Evolutionary conservation across 805 yeast species (phyloP), one percentile per base, ranked within the genome.

Genomic region (Kodamaea jinghongensis): DNA sequence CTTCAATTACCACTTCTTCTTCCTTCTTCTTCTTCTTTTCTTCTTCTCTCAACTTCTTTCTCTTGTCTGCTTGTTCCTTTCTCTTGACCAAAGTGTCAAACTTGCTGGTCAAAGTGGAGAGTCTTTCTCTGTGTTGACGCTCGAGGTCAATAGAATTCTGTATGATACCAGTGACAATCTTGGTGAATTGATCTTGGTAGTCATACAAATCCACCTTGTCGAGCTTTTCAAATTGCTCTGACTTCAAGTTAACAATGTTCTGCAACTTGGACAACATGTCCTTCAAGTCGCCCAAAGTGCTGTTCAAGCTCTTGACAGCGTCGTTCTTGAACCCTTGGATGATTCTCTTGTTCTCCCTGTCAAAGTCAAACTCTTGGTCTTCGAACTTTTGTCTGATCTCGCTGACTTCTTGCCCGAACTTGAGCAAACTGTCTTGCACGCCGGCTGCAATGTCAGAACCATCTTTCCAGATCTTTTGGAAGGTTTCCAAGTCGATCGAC

Each of bases 351-450:
- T 71, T 73, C 49, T 77, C 81, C 39, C 70, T 67, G 25, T 73
- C 76, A 44, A 73, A 78, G 49, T 81, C 76, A 17, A 81, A 52
- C 0, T 70, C 75, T 15, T 65, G 57, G 2, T 63, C 65, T 3
- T 70, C 68, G 50, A 66, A 79, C 29, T 67, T 65, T 17, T 61
- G 54, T 44, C 74, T 62, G 26, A 78, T 46, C 2, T 61, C 65
- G 27, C 55, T 50, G 4, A 79, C 63, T 41, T 75, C 76, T 31
- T 66, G 67, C 1, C 75, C 72, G 58, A 71, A 67, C 5, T 62
- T 64, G 25, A 71, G 44, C 58, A 78, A 61, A 28, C 65, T 56
- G 4, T 62, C 67, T 48, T 76, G 78, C 11, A 79, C 51, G 5
- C 61, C 53, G 49, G 65, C 60, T 29, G 76, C 57, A 7, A 73